Conservation (phyloP, 1,284 basidiomycete species). For the Psilocybe mexicana region DNA sequence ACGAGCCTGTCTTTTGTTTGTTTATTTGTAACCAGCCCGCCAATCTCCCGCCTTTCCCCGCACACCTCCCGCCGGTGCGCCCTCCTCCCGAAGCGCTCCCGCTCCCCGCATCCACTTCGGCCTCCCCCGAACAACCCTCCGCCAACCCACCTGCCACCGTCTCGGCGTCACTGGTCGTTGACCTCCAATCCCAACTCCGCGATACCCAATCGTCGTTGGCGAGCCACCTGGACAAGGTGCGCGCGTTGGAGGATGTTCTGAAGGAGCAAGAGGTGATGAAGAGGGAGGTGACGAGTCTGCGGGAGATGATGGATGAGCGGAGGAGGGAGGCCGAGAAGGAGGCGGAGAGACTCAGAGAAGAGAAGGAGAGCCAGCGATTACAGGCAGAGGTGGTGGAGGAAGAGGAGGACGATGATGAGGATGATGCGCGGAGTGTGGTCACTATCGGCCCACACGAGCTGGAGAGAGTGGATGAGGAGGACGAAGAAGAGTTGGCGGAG, state of each 20-base stretch:
- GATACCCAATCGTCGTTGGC: conserved; percentile 85
- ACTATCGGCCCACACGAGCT: conserved; percentile 68
- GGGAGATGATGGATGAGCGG: conserved; percentile 56
- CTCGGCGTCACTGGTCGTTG: conserved; percentile 47
- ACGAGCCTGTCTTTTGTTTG: conserved; percentile 7
- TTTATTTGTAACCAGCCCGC: conserved; percentile 44
- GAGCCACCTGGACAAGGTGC: conserved; percentile 84
- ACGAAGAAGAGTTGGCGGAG: conserved; percentile 57
- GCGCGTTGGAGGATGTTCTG: conserved; percentile 79
- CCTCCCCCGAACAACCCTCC: conserved; percentile 19
- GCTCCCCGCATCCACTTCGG: conserved; percentile 19
- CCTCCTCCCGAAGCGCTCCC: conserved; percentile 43
- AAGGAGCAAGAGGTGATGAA: conserved; percentile 89
- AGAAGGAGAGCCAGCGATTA: conserved; percentile 22
- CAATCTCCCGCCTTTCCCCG: conserved; percentile 60
- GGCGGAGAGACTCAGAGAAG: conserved; percentile 2
- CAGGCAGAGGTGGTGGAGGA: conserved; percentile 15
- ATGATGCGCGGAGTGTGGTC: conserved; percentile 56
- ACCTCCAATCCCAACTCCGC: conserved; percentile 80
- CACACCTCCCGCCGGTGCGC: conserved; percentile 65
- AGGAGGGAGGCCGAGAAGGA: conserved; percentile 16
- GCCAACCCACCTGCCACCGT: conserved; percentile 25
- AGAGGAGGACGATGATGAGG: conserved; percentile 51
- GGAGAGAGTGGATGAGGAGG: conserved; percentile 76
- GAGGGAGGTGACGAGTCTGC: conserved; percentile 72